Evolutionary conservation across 306 rosid species (phyloP), one percentile per base, ranked within the genome.

Genomic region (Sophora flavescens): DNA sequence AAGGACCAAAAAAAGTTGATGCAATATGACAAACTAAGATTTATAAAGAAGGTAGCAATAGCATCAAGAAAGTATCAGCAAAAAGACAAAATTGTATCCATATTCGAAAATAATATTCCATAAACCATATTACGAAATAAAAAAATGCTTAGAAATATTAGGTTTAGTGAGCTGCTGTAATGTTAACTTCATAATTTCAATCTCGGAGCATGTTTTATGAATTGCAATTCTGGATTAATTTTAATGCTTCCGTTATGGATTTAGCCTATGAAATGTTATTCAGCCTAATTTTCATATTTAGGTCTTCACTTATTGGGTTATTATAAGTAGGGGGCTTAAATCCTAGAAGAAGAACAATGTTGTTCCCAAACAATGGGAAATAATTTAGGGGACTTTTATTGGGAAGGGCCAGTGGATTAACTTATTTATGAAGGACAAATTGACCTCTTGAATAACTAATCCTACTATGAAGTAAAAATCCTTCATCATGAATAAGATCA

Each of bases 21-120:
- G 70, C 8, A 26, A 81, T 66, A 59, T 42, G 39, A 75, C 41
- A 67, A 63, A 32, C 39, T 42, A 16, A 17, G 63, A 59, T 14
- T 36, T 57, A 44, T 73, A 33, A 22, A 39, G 22, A 28, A 22
- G 11, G 32, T 9, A 59, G 58, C 57, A 80, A 74, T 39, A 59
- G 57, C 48, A 74, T 22, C 65, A 57, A 76, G 35, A 58, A 68
- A 48, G 56, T 16, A 48, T 15, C 59, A 38, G 35, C 71, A 22
- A 66, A 56, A 13, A 56, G 30, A 26, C 16, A n/a, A 53, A 72
- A 66, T 11, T 28, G 54, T 22, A 52, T 36, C 54, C 59, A 57
- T 36, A 80, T 52, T 38, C 38, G n/a, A 14, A 28, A 11, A 15
- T 66, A 47, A 41, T 18, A 39, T 53, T 32, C 38, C 32, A 71